Evolutionary conservation across 768 basidiomycete species (phyloP).

Genomic region (Fistulinella prunicolor): DNA sequence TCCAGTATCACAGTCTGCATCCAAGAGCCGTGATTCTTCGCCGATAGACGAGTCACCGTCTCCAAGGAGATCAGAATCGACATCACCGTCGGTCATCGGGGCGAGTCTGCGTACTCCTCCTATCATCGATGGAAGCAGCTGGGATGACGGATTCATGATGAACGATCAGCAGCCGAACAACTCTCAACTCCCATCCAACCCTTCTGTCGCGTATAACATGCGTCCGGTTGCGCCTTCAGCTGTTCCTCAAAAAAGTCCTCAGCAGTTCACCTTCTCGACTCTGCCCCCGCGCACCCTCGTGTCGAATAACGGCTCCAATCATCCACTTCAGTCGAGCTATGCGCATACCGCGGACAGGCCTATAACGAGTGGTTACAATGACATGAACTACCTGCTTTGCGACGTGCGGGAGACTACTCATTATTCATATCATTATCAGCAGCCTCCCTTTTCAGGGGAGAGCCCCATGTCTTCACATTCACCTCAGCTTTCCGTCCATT

Average conservation of each 20-base stretch:
- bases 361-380: conserved; percentile 45
- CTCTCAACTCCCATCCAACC: conserved; percentile 37
- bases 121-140: conserved; percentile 48
- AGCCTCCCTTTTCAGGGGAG: conserved; percentile 46
- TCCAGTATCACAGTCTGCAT: conserved; percentile 36
- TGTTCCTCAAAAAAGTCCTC: conserved; percentile 43
- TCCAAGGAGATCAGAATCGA: conserved; percentile 36
- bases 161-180: conserved; percentile 39
- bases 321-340: conserved; percentile 38
- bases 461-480: conserved; percentile 42
- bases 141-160: conserved; percentile 58
- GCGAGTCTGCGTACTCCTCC: conserved; percentile 37
- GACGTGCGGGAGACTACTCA: conserved; percentile 49
- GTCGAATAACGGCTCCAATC: conserved; percentile 41
- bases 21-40: conserved; percentile 63
- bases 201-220: conserved; percentile 46
- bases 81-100: conserved; percentile 33
- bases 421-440: conserved; percentile 53
- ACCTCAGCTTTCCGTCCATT: conserved; percentile 38
- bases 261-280: conserved; percentile 42
- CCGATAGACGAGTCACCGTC: conserved; percentile 55
- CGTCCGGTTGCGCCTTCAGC: conserved; percentile 44
- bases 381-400: conserved; percentile 43
- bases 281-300: conserved; percentile 44
- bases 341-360: conserved; percentile 51